Evolutionary conservation across 352 stramenopile species (phyloP).

Genomic region (Globisporangium carolinianum): DNA sequence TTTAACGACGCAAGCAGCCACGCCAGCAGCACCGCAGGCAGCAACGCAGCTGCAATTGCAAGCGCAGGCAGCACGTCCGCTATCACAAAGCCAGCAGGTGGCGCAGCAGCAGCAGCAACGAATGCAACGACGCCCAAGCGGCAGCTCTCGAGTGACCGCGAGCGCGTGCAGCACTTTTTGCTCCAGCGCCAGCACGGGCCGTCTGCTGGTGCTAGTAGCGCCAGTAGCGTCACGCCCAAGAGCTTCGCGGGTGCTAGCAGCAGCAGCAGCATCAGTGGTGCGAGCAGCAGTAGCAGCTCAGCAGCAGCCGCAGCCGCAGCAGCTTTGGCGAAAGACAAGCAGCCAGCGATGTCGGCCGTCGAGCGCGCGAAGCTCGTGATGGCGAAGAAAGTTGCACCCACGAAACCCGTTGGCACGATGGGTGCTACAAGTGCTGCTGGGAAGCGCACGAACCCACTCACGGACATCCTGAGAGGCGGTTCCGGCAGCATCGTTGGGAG

Average conservation of each 20-base stretch:
- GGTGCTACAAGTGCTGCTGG: constrained; percentile 20
- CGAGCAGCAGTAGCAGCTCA: background rate
- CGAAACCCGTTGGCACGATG: background rate
- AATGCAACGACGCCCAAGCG: constrained; percentile 37
- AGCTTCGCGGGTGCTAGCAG: background rate
- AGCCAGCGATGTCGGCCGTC: constrained; percentile 45
- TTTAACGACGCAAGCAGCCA: constrained; percentile 5
- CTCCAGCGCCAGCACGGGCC: constrained; percentile 33
- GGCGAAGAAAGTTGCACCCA: constrained; percentile 47
- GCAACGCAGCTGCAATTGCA: background rate
- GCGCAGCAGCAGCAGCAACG: background rate
- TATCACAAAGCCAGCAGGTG: background rate
- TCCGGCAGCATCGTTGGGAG: constrained; percentile 61
- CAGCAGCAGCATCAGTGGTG: background rate
- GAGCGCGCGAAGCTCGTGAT: constrained; percentile 74
- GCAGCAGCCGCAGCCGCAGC: constrained; percentile 9
- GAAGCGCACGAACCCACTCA: constrained; percentile 70
- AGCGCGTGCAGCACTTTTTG: constrained; percentile 60
- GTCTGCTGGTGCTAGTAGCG: constrained; percentile 1
- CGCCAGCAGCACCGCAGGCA: background rate
- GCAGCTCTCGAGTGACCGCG: constrained; percentile 40
- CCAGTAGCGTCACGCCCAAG: background rate
- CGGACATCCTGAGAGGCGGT: constrained; percentile 66
- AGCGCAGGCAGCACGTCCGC: background rate
- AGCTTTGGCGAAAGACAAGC: too few relatives aligned